Evolutionary conservation across 2,329 filamentous ascomycete species (phyloP).

Genomic region (Calonectria multiphialidica): DNA sequence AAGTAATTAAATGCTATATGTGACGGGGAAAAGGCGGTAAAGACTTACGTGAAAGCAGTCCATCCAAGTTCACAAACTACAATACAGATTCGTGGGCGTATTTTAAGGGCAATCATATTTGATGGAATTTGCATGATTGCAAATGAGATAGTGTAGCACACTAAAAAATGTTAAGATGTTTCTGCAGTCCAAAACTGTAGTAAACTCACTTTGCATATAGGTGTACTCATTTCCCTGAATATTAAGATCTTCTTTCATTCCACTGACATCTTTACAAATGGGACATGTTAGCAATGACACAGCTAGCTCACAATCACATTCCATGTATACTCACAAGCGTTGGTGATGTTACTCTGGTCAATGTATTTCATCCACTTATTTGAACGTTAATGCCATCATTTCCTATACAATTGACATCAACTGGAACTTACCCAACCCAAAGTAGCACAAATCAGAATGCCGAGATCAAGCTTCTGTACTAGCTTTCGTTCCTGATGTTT

Average conservation of each 20-base stretch:
- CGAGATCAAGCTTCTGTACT: not conserved
- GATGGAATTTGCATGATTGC: slow-evolving; percentile 1
- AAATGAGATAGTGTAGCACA: not conserved
- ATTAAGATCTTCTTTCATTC: slow-evolving; percentile 3
- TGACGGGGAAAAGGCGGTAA: not conserved
- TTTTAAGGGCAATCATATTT: not conserved
- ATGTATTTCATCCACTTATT: slow-evolving; percentile 3
- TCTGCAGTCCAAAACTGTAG: no score
- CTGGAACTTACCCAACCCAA: not conserved
- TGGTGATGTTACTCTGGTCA: slow-evolving; percentile 2
- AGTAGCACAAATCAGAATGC: not conserved
- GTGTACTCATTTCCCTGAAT: not conserved
- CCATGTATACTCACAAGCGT: not conserved
- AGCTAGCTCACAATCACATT: not conserved
- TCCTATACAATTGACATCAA: no score
- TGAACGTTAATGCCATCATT: not conserved
- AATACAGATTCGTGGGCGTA: not conserved
- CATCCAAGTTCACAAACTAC: not conserved
- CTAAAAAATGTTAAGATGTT: not conserved
- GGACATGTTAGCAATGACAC: not conserved
- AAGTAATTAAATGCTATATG: not conserved
- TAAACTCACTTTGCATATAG: not conserved
- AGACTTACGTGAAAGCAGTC: not conserved
- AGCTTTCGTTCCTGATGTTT: not conserved
- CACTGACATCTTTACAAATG: not conserved